phyloP scores from a whole-genome alignment of 2,329 filamentous ascomycete species.

The Paraconiothyrium brasiliense region DNA sequence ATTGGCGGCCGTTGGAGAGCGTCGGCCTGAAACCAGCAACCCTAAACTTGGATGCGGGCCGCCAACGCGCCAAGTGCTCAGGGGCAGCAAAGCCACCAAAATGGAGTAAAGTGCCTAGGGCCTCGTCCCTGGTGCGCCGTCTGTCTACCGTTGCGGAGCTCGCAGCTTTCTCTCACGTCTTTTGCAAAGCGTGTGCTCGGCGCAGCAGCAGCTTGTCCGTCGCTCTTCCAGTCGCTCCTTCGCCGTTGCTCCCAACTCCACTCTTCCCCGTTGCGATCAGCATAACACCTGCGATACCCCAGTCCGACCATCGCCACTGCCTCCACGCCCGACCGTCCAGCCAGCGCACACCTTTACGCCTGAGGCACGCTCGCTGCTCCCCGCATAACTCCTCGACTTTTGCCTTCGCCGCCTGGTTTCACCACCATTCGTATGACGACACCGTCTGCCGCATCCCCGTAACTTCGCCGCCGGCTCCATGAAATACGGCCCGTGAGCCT shows the following conservation, averaged over 20 bases:
- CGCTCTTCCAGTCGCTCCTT: constrained; percentile 40
- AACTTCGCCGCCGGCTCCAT: constrained; percentile 30
- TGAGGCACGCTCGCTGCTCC: constrained; percentile 18
- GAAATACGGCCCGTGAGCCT: constrained; percentile 24
- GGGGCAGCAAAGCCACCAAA: constrained; percentile 2
- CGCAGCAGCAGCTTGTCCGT: constrained; percentile 8
- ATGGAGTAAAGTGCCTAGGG: neutral
- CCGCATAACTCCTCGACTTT: constrained; percentile 34
- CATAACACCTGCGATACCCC: constrained; percentile 16
- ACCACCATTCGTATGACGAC: constrained; percentile 43
- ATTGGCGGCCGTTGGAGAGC: neutral
- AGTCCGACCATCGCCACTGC: constrained; percentile 5
- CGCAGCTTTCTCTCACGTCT: constrained; percentile 7
- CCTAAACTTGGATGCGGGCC: constrained; percentile 1
- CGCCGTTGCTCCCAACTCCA: constrained; percentile 29
- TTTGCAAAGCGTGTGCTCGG: constrained; percentile 16
- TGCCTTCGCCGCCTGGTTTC: constrained; percentile 36
- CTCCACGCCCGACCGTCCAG: constrained; percentile 2
- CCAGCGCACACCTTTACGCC: constrained; percentile 14
- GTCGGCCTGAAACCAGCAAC: constrained; percentile 1
- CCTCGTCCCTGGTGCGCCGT: neutral
- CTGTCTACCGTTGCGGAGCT: constrained; percentile 3
- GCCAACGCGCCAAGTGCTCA: constrained; percentile 12
- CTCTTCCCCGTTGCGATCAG: constrained; percentile 16
- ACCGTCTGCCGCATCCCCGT: constrained; percentile 30